A percentile compares a stretch with the other conserved stretches of the same genome.
Conservation (phyloP, 257 asterid genomes). For the Marsdenia floribunda region DNA sequence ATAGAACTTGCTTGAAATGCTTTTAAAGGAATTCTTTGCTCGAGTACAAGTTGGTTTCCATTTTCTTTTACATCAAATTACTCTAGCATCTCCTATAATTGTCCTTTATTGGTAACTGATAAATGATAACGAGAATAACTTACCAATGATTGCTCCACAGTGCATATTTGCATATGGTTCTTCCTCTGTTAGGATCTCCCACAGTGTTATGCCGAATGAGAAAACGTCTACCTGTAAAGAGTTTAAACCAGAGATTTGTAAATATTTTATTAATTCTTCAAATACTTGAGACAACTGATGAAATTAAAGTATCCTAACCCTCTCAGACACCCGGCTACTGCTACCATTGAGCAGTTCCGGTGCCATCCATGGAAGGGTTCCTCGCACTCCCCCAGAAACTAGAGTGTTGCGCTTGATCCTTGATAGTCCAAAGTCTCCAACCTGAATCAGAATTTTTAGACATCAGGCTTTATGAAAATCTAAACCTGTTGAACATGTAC, state of each 20-base stretch:
- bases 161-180: slow-evolving; percentile 85
- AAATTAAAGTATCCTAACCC: slow-evolving; percentile 28
- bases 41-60: neutral
- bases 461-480: slow-evolving; percentile 1
- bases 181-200: slow-evolving; percentile 79
- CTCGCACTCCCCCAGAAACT: slow-evolving; percentile 75
- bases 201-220: slow-evolving; percentile 65
- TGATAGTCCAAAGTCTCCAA: slow-evolving; percentile 74
- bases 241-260: slow-evolving; percentile 11
- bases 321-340: slow-evolving; percentile 57
- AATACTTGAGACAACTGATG: neutral
- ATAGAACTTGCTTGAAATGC: neutral
- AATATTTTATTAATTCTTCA: neutral
- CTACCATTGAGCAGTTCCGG: slow-evolving; percentile 72
- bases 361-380: slow-evolving; percentile 83
- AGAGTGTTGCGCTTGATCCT: slow-evolving; percentile 65
- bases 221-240: slow-evolving; percentile 68
- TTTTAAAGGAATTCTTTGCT: neutral
- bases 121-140: slow-evolving; percentile 15
- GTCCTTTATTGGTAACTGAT: neutral
- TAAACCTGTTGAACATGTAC: neutral
- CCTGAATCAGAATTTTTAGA: slow-evolving; percentile 33
- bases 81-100: neutral
- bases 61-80: neutral
- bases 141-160: slow-evolving; percentile 77